Conservation (phyloP, 371 early-diverging fungal genomes). For the Saksenaea oblongispora region DNA sequence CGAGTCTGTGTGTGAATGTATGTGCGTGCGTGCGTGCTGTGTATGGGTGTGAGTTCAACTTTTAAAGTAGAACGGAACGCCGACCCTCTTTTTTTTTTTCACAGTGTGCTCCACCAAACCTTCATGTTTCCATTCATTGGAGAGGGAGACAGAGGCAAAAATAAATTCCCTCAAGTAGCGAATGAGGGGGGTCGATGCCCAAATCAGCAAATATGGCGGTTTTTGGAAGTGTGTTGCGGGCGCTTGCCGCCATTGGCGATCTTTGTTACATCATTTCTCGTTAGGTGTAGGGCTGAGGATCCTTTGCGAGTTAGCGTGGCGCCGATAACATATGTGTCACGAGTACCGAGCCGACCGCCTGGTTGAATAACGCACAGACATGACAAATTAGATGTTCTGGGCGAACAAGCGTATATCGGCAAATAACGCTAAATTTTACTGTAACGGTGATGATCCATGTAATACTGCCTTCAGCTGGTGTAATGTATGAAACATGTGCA, state of each 20-base stretch:
- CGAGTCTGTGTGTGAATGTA: constrained; percentile 1
- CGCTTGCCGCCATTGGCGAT: background rate
- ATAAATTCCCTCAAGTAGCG: background rate
- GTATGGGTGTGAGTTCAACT: background rate
- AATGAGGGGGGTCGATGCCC: background rate
- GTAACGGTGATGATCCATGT: background rate
- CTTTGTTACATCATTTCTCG: background rate
- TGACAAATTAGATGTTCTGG: background rate
- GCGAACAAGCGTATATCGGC: background rate
- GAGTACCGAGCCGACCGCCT: background rate
- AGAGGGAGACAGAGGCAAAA: background rate
- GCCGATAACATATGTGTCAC: constrained; percentile 1
- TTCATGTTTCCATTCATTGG: constrained; percentile 1
- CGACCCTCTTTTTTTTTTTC: background rate
- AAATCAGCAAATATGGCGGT: background rate
- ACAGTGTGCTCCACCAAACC: background rate
- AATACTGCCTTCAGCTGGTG: background rate
- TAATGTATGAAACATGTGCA: constrained; percentile 3
- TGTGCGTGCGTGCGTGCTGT: too few species aligned
- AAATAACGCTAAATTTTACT: constrained; percentile 1
- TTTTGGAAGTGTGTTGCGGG: background rate
- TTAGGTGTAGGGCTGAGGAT: background rate
- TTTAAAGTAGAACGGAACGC: background rate
- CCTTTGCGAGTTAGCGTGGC: constrained; percentile 4
- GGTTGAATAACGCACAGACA: background rate